Base-by-base conservation (phyloP, 2,329 filamentous ascomycete genomes). In the Chrysosporium keratinophilum region DNA sequence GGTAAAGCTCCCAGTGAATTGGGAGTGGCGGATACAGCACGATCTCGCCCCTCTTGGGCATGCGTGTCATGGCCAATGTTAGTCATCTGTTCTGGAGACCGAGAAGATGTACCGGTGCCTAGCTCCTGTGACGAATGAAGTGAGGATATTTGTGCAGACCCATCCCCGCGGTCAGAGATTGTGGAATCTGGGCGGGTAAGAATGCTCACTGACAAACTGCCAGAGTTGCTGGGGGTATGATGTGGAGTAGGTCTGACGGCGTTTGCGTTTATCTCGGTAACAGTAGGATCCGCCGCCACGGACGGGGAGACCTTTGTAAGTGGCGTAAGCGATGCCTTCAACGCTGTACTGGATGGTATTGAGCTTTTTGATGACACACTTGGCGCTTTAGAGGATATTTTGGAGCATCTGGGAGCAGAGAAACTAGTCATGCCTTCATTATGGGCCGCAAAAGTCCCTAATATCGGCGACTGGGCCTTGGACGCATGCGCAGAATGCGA, bases 221-320 rank as follows among this genome's bases (percentile, higher is more conserved):
- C 54, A 34, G 69, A 67, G 50, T 63, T 65, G 50, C 63, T 69
- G 50, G 64, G 62, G 23, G 63, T 64, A 34, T 59, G 63, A 45
- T 58, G 61, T 20, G 60, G 51, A 35, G 58, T 56, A 37, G 68
- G 65, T 50, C 63, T 67, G 11, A 64, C 54, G 35, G 67, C 68
- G 57, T 68, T 71, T 44, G 71, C 69, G 57, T 71, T 67, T 14
- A 72, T 52, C 58, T 73, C 81, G 68, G 57, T 76, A 62, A 68
- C 68, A 61, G 64, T 75, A 67, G 61, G 67, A 59, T 63, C 78
- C 68, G 62, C 73, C 71, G 57, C 68, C 59, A 55, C 58, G 54
- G 62, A 63, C 54, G 60, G 64, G 44, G 56, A 62, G 19, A 60
- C 62, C 47, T 68, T 74, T 5, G 67, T 65, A 20, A 71, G 58